These are phyloP conservation scores for Ophiostoma australiae DNA, from an alignment of 2,329 filamentous ascomycete species.

Conservation along the genomic window DNA sequence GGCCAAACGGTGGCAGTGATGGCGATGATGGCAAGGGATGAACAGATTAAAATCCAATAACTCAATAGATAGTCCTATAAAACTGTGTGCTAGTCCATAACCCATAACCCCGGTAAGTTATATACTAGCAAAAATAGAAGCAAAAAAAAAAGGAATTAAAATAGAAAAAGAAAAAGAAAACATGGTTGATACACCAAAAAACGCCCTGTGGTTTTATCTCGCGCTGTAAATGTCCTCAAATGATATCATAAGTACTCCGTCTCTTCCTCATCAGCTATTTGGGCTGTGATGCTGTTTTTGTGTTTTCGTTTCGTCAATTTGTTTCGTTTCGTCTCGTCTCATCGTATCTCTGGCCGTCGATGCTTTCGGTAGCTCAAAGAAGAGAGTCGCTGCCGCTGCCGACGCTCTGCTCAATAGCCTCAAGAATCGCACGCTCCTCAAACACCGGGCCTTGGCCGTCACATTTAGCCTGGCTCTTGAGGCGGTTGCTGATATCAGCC, in stretches of 20 bases:
- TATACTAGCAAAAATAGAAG: not conserved
- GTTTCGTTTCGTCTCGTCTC: not conserved
- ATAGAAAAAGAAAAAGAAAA: not conserved
- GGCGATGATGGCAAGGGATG: not conserved
- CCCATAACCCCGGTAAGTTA: not conserved
- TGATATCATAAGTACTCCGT: conserved; percentile 10
- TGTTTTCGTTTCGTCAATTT: not conserved
- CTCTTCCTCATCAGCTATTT: not conserved
- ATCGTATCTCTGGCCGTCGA: not conserved
- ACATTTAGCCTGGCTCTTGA: conserved; percentile 71
- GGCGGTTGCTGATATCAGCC: conserved; percentile 68
- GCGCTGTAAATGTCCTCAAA: not conserved
- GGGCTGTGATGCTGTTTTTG: not conserved
- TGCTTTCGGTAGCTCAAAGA: conserved; percentile 33
- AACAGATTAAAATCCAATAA: not conserved
- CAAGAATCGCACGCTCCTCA: conserved; percentile 65
- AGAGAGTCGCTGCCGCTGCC: conserved; percentile 74
- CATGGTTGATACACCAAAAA: not conserved
- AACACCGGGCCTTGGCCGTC: conserved; percentile 88
- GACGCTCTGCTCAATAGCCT: conserved; percentile 73
- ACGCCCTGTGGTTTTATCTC: conserved; percentile 8
- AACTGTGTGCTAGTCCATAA: not conserved
- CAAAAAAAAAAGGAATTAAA: not conserved
- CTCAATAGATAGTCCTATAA: not conserved
- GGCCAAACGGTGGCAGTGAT: too few relatives aligned